phyloP scores from a whole-genome alignment of 768 basidiomycete species.

The Boletus fagicola region DNA sequence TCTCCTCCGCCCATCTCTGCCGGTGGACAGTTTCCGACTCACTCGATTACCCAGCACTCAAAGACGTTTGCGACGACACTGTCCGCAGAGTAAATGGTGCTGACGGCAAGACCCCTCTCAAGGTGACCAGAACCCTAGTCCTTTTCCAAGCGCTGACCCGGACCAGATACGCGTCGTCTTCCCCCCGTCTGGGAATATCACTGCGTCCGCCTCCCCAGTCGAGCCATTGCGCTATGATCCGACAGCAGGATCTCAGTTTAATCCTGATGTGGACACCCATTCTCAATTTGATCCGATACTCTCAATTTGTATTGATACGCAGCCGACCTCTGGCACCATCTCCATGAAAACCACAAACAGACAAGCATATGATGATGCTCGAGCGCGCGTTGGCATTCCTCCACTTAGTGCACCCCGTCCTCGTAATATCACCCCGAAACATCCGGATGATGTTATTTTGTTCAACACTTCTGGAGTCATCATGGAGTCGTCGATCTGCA shows the following conservation, averaged over 20 bases:
- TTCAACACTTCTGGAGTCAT: constrained; percentile 50
- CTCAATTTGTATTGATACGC: constrained; percentile 53
- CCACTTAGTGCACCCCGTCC: constrained; percentile 19
- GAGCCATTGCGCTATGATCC: constrained; percentile 40
- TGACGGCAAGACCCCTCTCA: constrained; percentile 17
- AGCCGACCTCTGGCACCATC: constrained; percentile 50
- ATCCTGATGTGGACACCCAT: constrained; percentile 32
- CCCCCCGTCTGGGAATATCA: constrained; percentile 38
- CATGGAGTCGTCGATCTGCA: constrained; percentile 70
- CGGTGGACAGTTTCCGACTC: constrained; percentile 42
- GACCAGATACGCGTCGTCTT: constrained; percentile 54
- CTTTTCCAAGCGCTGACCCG: background rate
- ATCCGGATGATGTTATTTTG: constrained; percentile 58
- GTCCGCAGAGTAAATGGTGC: constrained; percentile 32
- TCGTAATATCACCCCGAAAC: constrained; percentile 1
- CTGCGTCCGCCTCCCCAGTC: constrained; percentile 34
- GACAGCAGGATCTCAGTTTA: constrained; percentile 36
- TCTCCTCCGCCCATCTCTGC: constrained; percentile 48
- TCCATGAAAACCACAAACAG: constrained; percentile 71
- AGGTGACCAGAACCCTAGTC: constrained; percentile 13
- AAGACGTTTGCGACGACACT: constrained; percentile 44
- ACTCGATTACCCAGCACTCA: constrained; percentile 42
- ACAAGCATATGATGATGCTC: constrained; percentile 57
- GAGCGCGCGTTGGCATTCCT: constrained; percentile 51
- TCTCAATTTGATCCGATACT: constrained; percentile 37